Evolutionary conservation across 495 filamentous ascomycete genomes (phyloP), one percentile per base, ranked within the genome.

Genomic region (Astrocystis sublimbata): DNA sequence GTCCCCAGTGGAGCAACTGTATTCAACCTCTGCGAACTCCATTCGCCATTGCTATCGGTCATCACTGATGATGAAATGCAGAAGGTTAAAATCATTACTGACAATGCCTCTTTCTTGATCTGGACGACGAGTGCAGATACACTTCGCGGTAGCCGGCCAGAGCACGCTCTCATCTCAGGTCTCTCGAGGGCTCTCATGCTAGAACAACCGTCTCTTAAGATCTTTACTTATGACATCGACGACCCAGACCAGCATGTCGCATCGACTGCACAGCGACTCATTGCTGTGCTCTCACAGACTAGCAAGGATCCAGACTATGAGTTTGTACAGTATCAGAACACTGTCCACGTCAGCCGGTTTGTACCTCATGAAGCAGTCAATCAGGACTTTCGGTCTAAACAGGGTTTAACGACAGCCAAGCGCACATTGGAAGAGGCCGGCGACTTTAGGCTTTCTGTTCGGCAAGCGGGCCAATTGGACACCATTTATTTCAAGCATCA

Each of bases 21-120:
- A 0, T 58, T 58, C 54, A 58, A 33, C 36, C 42, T 58, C 1
- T 58, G 40, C 28, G 54, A 58, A 13, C 6, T 30, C 8, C 8
- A 33, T 0, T 21, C 41, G 0, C 40, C 54, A 5, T 26, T 58
- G 24, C 41, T 58, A 2, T 21, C 13, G 8, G 36, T 19, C 13
- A 41, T 58, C 15, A 23, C 76, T 10, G 79, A 75, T 0, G 57
- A 69, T 1, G 69, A 62, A 2, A 61, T 64, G 17, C 51, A 71
- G 38, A 49, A 69, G 56, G 70, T 65, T 19, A 67, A 66, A 2
- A 56, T 76, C 9, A 60, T 77, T 4, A 68, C 80, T 0, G 68
- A 69, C 6, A 35, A 10, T 0, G 40, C 54, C 8, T 15, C 40
- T 0, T 35, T 28, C 3, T 8, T 64, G 65, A 45, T 63, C 4